Conservation (phyloP, 441 rosid genomes). For the Pelargonium cotyledonis region DNA sequence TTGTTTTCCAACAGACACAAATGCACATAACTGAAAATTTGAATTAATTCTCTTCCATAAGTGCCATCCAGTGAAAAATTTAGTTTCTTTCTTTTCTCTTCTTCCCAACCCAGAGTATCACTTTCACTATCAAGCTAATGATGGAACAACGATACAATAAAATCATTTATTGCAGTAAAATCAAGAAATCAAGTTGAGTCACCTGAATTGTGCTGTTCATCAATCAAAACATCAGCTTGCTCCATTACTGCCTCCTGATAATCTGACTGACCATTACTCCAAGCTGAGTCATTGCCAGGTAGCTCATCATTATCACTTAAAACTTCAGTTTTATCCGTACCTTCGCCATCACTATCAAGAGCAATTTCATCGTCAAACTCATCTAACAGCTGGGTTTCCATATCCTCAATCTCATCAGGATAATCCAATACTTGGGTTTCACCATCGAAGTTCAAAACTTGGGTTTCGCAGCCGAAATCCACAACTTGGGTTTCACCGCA, state of each 20-base stretch:
- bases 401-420: slow-evolving; percentile 25
- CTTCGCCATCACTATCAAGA: slow-evolving; percentile 37
- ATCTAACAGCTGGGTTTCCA: slow-evolving; percentile 43
- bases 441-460: slow-evolving; percentile 17
- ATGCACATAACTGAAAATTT: not conserved
- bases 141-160: not conserved
- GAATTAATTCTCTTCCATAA: not conserved
- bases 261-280: slow-evolving; percentile 18
- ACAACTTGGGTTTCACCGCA: not conserved
- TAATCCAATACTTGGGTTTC: slow-evolving; percentile 40
- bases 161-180: not conserved
- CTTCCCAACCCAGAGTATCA: not conserved
- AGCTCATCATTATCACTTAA: slow-evolving; percentile 29
- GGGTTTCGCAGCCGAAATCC: slow-evolving; percentile 33
- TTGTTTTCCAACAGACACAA: not conserved
- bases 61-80: not conserved
- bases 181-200: not conserved
- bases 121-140: not conserved
- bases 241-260: slow-evolving; percentile 17
- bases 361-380: slow-evolving; percentile 27
- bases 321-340: slow-evolving; percentile 36
- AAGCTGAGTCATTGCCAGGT: slow-evolving; percentile 25
- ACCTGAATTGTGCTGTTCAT: slow-evolving; percentile 26
- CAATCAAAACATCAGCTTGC: slow-evolving; percentile 18
- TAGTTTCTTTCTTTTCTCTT: not conserved